Evolutionary conservation across 495 filamentous ascomycete species (phyloP), one percentile per base, ranked within the genome.

Genomic region (Penicillium lagena): DNA sequence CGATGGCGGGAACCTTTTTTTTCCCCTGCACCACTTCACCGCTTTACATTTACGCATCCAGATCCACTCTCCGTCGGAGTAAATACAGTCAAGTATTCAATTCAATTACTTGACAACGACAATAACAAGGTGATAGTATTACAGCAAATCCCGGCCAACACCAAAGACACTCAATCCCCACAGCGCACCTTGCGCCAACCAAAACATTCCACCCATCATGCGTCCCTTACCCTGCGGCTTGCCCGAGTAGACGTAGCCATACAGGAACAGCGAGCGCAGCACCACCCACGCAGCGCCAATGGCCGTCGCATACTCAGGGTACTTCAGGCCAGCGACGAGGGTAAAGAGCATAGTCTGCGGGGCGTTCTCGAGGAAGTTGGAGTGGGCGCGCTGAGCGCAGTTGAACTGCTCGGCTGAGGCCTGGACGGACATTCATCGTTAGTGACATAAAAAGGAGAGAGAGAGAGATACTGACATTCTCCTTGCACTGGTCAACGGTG

Each of bases 361-460:
- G 12, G 79, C 60, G 58, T 84, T 83, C 63, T 90, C 86, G 39
- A 78, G 69, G 63, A 77, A 87, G 65, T 87, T 86, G 49, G 64
- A 56, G 68, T 90, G 86, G 6, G 85, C 80, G 42, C 85, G 79
- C 62, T 89, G 86, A 34, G 82, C 81, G 68, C 79, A 80, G 59
- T 82, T 82, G 70, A 82, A 82, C 36, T 67, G 47, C 38, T 75
- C 56, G 33, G 70, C 67, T 42, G 59, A 62, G 51, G 63, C 43
- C 66, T 73, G 54, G n/a, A 34, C 2, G n/a, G n/a, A 34, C n/a
- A 12, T 34, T 3, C 1, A 34, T 10, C 10, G 10, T 34, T 12
- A 34, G 7, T 34, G 7, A 11, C 2, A 1, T 34, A 34, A 6
- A 34, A 0, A 11, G 32, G 64, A 61, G 46, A 59, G 53, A 47